phyloP scores from a whole-genome alignment of 805 yeast genomes.

The Suhomyces vadensis region DNA sequence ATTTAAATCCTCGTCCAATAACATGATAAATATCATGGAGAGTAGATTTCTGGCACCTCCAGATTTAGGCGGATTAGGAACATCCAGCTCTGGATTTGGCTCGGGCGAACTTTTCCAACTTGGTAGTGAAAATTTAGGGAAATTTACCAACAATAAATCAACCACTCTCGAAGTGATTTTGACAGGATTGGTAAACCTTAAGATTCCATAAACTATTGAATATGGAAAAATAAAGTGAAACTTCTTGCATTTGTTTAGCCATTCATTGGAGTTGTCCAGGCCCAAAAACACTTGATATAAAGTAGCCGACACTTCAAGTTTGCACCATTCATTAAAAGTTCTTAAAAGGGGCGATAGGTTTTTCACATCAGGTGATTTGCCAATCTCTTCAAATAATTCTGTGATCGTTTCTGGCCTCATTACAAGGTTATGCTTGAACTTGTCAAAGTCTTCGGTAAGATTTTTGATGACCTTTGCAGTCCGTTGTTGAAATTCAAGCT shows the following conservation, averaged over 20 bases:
- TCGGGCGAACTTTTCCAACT: constrained; percentile 17
- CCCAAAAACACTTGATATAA: constrained; percentile 79
- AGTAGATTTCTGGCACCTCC: constrained; percentile 44
- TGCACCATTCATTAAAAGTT: constrained; percentile 77
- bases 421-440: constrained; percentile 56
- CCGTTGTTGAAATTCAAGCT: constrained; percentile 69
- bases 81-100: constrained; percentile 1
- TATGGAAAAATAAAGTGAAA: constrained; percentile 84
- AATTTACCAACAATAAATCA: constrained; percentile 68
- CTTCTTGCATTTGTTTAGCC: constrained; percentile 66
- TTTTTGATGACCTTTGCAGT: constrained; percentile 57
- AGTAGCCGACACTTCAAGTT: constrained; percentile 82
- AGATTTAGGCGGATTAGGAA: constrained; percentile 12
- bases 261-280: constrained; percentile 76
- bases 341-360: constrained; percentile 67
- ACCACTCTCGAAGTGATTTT: constrained; percentile 75
- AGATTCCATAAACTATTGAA: constrained; percentile 67
- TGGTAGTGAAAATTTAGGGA: constrained; percentile 31
- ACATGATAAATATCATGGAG: constrained; percentile 71
- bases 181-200: constrained; percentile 85
- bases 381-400: constrained; percentile 65
- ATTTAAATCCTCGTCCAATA: constrained; percentile 72
- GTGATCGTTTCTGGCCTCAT: constrained; percentile 55
- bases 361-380: constrained; percentile 48
- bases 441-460: constrained; percentile 57